Conservation (phyloP, 352 stramenopile genomes). For the Pythium phragmitis region DNA sequence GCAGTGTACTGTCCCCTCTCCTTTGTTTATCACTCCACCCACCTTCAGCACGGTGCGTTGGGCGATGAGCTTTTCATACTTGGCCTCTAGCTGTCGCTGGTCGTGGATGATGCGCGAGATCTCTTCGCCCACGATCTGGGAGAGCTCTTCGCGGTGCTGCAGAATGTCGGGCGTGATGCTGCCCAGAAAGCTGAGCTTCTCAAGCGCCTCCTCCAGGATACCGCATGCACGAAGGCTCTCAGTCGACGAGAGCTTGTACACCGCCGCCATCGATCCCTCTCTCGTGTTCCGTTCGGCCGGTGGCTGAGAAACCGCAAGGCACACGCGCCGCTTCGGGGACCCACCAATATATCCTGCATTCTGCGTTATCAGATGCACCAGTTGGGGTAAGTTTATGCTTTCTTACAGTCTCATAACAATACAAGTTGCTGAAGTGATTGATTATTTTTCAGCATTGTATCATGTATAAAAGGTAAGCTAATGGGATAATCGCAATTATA, state of each 20-base stretch:
- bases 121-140: slow-evolving; percentile 91
- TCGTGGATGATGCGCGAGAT: slow-evolving; percentile 93
- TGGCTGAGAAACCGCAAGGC: background rate
- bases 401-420: background rate
- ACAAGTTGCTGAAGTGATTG: too few species aligned
- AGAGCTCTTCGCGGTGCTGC: slow-evolving; percentile 91
- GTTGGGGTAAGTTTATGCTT: background rate
- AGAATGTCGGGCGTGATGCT: slow-evolving; percentile 91
- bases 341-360: background rate
- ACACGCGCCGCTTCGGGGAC: slow-evolving; percentile 3
- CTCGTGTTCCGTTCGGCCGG: background rate
- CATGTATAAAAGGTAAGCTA: too few species aligned
- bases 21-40: background rate
- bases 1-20: background rate
- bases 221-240: slow-evolving; percentile 74
- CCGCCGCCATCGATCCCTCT: slow-evolving; percentile 19
- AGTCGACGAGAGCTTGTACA: slow-evolving; percentile 62
- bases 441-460: too few species aligned
- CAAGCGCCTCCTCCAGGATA: slow-evolving; percentile 87
- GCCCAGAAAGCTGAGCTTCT: slow-evolving; percentile 90
- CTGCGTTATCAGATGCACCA: background rate
- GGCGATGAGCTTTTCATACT: slow-evolving; percentile 90
- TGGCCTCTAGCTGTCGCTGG: slow-evolving; percentile 80
- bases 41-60: slow-evolving; percentile 85
- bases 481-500: background rate